Conservation (phyloP, 805 yeast species). For the Kurtzmaniella fragi region DNA sequence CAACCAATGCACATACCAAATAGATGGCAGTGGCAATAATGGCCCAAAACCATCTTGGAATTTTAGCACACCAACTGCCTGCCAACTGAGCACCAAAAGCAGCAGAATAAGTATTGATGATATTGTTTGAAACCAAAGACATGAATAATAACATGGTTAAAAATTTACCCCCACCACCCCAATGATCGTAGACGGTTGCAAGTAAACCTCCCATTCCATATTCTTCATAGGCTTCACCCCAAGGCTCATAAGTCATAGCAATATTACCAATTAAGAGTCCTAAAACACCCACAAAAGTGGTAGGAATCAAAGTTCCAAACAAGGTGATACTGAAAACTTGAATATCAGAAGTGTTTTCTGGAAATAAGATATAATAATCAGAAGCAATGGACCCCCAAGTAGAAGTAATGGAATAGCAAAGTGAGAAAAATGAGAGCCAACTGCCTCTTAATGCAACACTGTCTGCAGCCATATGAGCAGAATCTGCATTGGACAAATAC, state of each 20-base stretch:
- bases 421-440: constrained; percentile 66
- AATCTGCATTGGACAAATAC: constrained; percentile 20
- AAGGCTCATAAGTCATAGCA: constrained; percentile 52
- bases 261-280: constrained; percentile 68
- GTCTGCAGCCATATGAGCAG: constrained; percentile 30
- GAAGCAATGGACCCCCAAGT: constrained; percentile 89
- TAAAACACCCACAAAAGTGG: constrained; percentile 69
- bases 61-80: constrained; percentile 45
- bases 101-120: constrained; percentile 74
- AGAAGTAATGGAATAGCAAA: constrained; percentile 72
- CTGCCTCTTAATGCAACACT: constrained; percentile 52
- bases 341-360: constrained; percentile 58
- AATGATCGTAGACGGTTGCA: constrained; percentile 55
- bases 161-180: constrained; percentile 81
- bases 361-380: constrained; percentile 79
- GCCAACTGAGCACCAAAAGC: constrained; percentile 73
- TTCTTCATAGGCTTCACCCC: constrained; percentile 50
- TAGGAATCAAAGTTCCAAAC: constrained; percentile 63
- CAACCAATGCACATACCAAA: constrained; percentile 69
- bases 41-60: constrained; percentile 80
- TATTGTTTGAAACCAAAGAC: constrained; percentile 76
- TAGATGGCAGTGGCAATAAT: constrained; percentile 58
- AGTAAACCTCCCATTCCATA: constrained; percentile 76
- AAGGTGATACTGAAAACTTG: constrained; percentile 59
- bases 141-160: constrained; percentile 63